These are phyloP conservation scores for Artemisia annua DNA, from an alignment of 129 eudicot genomes.

Conservation along the genomic window DNA sequence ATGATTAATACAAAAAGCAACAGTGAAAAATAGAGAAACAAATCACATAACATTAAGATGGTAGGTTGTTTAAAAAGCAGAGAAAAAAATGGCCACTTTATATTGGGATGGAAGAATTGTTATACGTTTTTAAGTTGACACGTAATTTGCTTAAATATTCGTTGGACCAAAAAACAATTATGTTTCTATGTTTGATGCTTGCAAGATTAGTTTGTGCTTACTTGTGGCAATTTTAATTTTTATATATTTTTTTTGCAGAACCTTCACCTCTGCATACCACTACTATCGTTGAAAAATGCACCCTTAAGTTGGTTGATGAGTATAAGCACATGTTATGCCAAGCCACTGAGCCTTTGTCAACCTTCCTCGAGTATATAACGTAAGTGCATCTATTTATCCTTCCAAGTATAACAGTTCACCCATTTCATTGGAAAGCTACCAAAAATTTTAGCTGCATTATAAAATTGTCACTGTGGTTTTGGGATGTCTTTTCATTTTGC, in stretches of 20 bases:
- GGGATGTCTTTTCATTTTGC: too few relatives aligned
- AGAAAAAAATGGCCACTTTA: neutral
- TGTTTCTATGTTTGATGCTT: neutral
- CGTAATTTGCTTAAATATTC: neutral
- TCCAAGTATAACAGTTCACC: neutral
- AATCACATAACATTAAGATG: neutral
- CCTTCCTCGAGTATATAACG: slow-evolving; percentile 91
- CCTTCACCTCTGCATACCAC: slow-evolving; percentile 11
- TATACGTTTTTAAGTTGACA: neutral
- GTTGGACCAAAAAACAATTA: neutral
- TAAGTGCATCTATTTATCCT: slow-evolving; percentile 30
- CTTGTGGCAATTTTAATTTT: neutral
- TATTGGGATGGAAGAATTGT: neutral
- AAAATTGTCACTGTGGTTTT: too few relatives aligned
- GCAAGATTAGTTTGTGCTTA: neutral
- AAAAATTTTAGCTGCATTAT: too few relatives aligned
- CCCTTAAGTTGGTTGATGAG: slow-evolving; percentile 95
- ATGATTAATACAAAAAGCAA: neutral
- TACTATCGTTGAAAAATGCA: slow-evolving; percentile 45
- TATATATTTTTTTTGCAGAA: slow-evolving; percentile 8
- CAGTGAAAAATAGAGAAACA: neutral
- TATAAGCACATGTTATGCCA: slow-evolving; percentile 91
- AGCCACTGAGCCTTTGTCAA: slow-evolving; percentile 96
- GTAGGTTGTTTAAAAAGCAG: too few relatives aligned
- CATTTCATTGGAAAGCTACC: too few relatives aligned